Evolutionary conservation across 108 stramenopile genomes (phyloP), one percentile per base, ranked within the genome.

Genomic region (Schizochytrium sp.): DNA sequence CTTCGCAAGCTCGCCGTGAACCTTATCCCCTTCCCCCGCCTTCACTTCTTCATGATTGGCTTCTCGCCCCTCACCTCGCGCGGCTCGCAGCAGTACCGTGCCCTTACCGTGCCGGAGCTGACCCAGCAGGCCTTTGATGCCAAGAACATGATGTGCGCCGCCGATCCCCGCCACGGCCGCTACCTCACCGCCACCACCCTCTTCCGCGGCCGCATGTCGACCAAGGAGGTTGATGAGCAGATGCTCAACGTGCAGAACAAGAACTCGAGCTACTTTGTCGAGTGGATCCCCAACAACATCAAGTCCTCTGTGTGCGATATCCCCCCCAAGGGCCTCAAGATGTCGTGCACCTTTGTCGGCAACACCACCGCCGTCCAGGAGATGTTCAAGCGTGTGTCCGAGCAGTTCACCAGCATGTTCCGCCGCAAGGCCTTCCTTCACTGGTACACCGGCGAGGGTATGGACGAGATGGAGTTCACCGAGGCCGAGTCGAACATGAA

Each of bases 61-160:
- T 98, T 97, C 90, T 97, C 98, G 59, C 98, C 98, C n/a, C 89
- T 98, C 87, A 98, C 97, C 48, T 91, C 96, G 57, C 93, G 92
- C 87, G 94, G 94, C 58, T 96, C 97, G 57, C 97, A 97, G 95
- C 95, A 97, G 89, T 98, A 98, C 96, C 96, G 97, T 87, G 96
- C 96, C 58, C 93, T 98, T 87, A 97, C 96, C 58, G 98, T 98
- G 55, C 97, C 98, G 28, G 98, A 98, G 94, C 95, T 98, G 90
- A 98, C 98, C 58, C 91, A 94, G 87, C 98, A 98, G 91, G 94
- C 94, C 51, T 98, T 98, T 91, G 98, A 98, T 91, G 97, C 98
- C 90, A 97, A 98, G 96, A 98, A 98, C 94, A 98, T 98, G 98
- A 98, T 98, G 98, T 97, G 97, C 90, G 98, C 98, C 89, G 97